phyloP scores from a whole-genome alignment of 192 early-diverging fungal genomes.

The Spizellomyces punctatus region DNA sequence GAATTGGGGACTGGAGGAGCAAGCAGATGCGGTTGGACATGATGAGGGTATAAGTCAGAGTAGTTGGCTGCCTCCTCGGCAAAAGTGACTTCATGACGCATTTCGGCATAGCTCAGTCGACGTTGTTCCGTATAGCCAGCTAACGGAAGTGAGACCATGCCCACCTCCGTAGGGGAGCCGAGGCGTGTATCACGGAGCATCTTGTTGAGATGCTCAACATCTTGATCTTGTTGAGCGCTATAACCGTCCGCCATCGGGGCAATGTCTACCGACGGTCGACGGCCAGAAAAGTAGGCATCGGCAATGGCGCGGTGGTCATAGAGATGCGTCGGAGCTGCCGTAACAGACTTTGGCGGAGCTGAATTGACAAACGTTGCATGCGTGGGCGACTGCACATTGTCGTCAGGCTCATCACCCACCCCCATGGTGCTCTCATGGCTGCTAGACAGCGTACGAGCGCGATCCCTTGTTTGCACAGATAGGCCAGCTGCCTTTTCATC shows the following conservation, averaged over 20 bases:
- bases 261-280: conserved; percentile 10
- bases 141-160: not conserved
- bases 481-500: not conserved
- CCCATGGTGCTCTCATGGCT: not conserved
- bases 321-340: not conserved
- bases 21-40: not conserved
- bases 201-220: not conserved
- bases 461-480: not conserved
- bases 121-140: conserved; percentile 4
- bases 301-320: conserved; percentile 32
- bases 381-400: not conserved
- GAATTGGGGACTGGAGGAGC: not conserved
- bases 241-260: conserved; percentile 13
- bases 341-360: not conserved
- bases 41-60: not conserved
- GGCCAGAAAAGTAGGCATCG: conserved; percentile 35
- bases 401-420: not conserved
- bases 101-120: not conserved
- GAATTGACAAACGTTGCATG: not conserved
- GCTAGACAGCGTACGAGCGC: not conserved
- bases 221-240: not conserved
- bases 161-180: no score
- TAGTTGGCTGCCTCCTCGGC: not conserved
- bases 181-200: conserved; percentile 10
- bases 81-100: not conserved